These are phyloP conservation scores for Cryptococcus jaspeensis DNA, from an alignment of 1,284 basidiomycete species.

Conservation along the genomic window DNA sequence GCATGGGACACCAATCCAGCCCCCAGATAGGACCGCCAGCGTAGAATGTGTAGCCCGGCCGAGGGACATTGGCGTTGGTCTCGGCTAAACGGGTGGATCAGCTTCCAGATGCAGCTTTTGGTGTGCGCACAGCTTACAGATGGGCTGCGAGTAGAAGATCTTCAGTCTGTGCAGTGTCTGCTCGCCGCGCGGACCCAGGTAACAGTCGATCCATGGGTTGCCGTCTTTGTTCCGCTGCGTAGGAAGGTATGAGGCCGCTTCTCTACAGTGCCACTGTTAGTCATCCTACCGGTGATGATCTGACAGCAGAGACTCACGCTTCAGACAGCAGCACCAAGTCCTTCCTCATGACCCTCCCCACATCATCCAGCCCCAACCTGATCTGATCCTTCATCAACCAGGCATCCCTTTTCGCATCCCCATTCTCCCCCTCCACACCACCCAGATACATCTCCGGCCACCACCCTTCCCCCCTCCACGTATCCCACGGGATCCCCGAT, in stretches of 20 bases:
- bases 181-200: conserved; percentile 27
- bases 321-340: conserved; percentile 23
- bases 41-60: conserved; percentile 55
- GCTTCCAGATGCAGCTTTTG: background rate
- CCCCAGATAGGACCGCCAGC: conserved; percentile 83
- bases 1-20: conserved; percentile 84
- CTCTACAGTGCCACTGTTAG: conserved; percentile 17
- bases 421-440: background rate
- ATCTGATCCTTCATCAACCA: conserved; percentile 38
- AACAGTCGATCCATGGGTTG: conserved; percentile 17
- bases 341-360: conserved; percentile 25
- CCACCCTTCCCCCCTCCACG: conserved; percentile 49
- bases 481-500: conserved; percentile 31
- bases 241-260: conserved; percentile 31
- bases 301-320: conserved; percentile 15
- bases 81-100: conserved; percentile 2
- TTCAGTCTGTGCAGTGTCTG: conserved; percentile 4
- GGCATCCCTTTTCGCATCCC: conserved; percentile 15
- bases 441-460: conserved; percentile 41
- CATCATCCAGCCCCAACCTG: conserved; percentile 30
- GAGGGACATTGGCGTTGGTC: conserved; percentile 9
- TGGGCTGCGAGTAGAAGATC: conserved; percentile 19
- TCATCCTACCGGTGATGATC: background rate
- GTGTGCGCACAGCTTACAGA: conserved; percentile 18
- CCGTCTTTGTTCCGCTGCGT: conserved; percentile 15